A percentile compares a stretch with the other conserved stretches of the same genome.
phyloP scores from a whole-genome alignment of 306 rosid genomes.

The Psophocarpus tetragonolobus region DNA sequence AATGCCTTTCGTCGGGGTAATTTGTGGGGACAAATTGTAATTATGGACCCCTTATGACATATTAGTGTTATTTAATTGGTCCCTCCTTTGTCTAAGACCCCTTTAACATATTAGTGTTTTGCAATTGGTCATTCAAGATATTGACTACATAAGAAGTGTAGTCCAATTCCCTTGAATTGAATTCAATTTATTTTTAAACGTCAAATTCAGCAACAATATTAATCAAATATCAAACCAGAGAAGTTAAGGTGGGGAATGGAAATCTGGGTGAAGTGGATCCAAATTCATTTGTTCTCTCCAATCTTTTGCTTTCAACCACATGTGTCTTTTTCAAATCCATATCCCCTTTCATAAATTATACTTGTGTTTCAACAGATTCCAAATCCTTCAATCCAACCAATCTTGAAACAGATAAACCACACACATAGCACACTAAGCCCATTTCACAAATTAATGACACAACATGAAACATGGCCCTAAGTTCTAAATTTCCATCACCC shows the following conservation, averaged over 20 bases:
- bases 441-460: background rate
- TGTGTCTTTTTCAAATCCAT: background rate
- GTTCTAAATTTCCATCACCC: conserved; percentile 7
- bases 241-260: background rate
- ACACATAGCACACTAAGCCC: background rate
- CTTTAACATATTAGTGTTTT: conserved; percentile 14
- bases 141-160: background rate
- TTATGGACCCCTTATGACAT: background rate
- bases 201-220: background rate
- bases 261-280: background rate
- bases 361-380: background rate
- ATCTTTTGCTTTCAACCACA: background rate
- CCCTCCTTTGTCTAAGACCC: background rate
- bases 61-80: background rate
- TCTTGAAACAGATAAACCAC: conserved; percentile 19
- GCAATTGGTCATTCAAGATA: background rate
- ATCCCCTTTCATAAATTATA: background rate
- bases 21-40: background rate
- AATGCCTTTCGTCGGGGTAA: background rate
- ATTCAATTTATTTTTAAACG: background rate
- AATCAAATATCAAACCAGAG: background rate
- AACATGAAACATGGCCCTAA: conserved; percentile 4
- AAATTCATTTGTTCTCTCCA: background rate
- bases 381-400: conserved; percentile 15
- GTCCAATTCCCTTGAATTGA: background rate